Evolutionary conservation across 352 stramenopile species (phyloP).

Genomic region (Bremia lactucae): DNA sequence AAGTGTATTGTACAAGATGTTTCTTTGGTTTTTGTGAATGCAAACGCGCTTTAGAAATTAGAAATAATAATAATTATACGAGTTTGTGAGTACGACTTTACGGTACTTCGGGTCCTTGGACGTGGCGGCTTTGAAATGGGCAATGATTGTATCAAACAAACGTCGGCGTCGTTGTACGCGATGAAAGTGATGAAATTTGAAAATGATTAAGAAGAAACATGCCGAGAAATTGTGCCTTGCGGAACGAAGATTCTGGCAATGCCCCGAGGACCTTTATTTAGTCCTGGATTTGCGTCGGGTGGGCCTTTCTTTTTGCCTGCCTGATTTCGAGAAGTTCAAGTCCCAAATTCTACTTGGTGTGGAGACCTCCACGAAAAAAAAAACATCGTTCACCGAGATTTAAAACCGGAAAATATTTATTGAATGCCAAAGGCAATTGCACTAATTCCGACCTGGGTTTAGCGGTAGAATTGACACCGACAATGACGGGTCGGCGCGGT

Average conservation of each 20-base stretch:
- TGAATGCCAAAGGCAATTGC: slow-evolving; percentile 91
- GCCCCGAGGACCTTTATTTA: slow-evolving; percentile 91
- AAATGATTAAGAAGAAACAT: slow-evolving; percentile 90
- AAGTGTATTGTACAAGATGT: slow-evolving; percentile 58
- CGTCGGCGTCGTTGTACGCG: slow-evolving; percentile 64
- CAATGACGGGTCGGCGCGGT: slow-evolving; percentile 58
- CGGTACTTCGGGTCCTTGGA: slow-evolving; percentile 90
- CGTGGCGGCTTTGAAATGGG: slow-evolving; percentile 95
- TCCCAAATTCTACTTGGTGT: slow-evolving; percentile 69
- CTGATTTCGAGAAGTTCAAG: slow-evolving; percentile 55
- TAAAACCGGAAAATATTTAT: slow-evolving; percentile 87
- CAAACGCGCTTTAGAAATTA: no score
- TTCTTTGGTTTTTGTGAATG: slow-evolving; percentile 88
- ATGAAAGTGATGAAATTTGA: slow-evolving; percentile 87
- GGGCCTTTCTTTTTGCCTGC: slow-evolving; percentile 79
- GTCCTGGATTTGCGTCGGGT: slow-evolving; percentile 94
- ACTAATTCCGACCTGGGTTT: slow-evolving; percentile 95
- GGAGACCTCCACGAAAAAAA: slow-evolving; percentile 85
- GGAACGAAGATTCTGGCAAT: slow-evolving; percentile 64
- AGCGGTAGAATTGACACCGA: slow-evolving; percentile 89
- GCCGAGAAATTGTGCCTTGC: slow-evolving; percentile 65
- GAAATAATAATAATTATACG: no score
- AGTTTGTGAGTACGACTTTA: slow-evolving; percentile 93
- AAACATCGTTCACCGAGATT: slow-evolving; percentile 85
- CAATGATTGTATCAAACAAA: slow-evolving; percentile 94